Percentiles rank a stretch among this genome's conserved stretches.
Conservation (phyloP, 441 rosid genomes). For the Adansonia grandidieri region DNA sequence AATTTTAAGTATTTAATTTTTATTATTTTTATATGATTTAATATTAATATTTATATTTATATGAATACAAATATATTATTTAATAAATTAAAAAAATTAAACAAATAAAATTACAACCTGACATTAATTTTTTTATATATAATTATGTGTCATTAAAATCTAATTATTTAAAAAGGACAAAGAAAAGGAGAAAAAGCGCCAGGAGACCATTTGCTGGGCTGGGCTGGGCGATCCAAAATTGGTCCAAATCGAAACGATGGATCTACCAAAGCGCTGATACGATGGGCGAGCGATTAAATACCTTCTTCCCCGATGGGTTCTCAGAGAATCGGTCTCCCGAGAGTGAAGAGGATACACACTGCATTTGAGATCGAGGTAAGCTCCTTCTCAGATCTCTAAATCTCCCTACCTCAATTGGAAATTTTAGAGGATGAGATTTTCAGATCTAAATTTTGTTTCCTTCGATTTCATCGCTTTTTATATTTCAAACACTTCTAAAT, state of each 20-base stretch:
- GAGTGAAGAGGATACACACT: background rate
- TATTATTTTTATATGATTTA: too few relatives aligned
- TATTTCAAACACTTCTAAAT: background rate
- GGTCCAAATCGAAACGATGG: background rate
- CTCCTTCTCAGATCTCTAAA: slow-evolving; percentile 12
- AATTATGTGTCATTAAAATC: too few relatives aligned
- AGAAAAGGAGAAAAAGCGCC: too few relatives aligned
- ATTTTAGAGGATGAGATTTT: background rate
- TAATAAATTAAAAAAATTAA: too few relatives aligned
- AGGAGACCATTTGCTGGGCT: too few relatives aligned
- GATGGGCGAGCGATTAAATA: background rate
- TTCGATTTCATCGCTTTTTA: background rate
- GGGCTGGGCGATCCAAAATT: background rate
- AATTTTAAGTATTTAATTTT: too few relatives aligned
- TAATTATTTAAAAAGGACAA: too few relatives aligned
- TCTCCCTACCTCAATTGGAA: background rate
- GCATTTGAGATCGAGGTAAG: slow-evolving; percentile 16
- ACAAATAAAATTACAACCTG: too few relatives aligned
- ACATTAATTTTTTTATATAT: too few relatives aligned
- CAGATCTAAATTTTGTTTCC: background rate
- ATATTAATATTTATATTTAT: too few relatives aligned
- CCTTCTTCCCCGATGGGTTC: background rate
- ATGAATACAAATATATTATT: too few relatives aligned
- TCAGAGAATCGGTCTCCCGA: background rate
- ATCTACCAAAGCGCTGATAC: background rate